A percentile compares a stretch with the other conserved stretches of the same genome.
Evolutionary conservation across 2,329 filamentous ascomycete genomes (phyloP).

Genomic region (Alternaria novae-zelandiae): DNA sequence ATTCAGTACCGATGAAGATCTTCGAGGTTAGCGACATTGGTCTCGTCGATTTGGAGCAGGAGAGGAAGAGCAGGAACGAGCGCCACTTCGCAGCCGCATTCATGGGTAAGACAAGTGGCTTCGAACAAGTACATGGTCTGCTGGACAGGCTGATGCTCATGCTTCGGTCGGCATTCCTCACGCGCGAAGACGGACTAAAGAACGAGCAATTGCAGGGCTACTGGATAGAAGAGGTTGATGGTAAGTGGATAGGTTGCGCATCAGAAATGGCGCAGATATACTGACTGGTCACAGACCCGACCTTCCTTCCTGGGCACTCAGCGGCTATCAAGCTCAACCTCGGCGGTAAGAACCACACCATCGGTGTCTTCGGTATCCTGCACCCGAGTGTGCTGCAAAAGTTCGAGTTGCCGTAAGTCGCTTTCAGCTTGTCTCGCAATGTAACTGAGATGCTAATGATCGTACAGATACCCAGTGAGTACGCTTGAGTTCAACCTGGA

Average conservation of each 20-base stretch:
- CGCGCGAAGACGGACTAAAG: constrained; percentile 69
- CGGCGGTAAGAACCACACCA: constrained; percentile 73
- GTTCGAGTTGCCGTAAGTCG: constrained; percentile 78
- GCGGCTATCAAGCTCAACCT: constrained; percentile 82
- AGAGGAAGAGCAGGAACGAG: constrained; percentile 89
- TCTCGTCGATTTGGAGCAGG: constrained; percentile 81
- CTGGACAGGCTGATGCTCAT: constrained; percentile 91
- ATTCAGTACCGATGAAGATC: constrained; percentile 86
- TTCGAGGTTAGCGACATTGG: constrained; percentile 92
- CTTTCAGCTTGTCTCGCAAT: background rate
- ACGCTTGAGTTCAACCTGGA: constrained; percentile 95
- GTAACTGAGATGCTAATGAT: constrained; percentile 23
- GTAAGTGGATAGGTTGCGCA: constrained; percentile 48
- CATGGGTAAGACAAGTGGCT: constrained; percentile 92
- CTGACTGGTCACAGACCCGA: constrained; percentile 64
- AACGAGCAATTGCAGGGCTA: constrained; percentile 72
- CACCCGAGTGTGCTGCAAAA: constrained; percentile 93
- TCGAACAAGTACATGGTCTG: constrained; percentile 93
- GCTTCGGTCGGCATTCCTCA: constrained; percentile 83
- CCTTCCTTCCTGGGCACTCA: constrained; percentile 89
- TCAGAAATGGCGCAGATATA: background rate
- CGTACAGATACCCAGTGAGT: constrained; percentile 80
- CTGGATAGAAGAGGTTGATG: constrained; percentile 92
- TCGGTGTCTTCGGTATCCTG: constrained; percentile 92
- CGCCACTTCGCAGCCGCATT: constrained; percentile 94